Evolutionary conservation across 352 stramenopile genomes (phyloP), one percentile per base, ranked within the genome.

Genomic region (Paralagenidium karlingii): DNA sequence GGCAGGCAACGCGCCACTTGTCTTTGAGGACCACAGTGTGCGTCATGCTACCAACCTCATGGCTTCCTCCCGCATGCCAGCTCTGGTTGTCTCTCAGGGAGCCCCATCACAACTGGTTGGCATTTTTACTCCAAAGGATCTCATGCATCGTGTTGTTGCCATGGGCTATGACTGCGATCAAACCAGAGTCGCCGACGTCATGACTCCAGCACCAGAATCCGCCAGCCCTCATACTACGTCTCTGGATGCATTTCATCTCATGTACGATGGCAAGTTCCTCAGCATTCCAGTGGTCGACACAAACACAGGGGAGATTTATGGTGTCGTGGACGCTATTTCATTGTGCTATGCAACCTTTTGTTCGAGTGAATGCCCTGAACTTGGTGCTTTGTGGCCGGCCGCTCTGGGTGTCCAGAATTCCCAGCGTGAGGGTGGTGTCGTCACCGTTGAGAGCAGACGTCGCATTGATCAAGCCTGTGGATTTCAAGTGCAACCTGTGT

Each of bases 51-150:
- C 79, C 18, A 53, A 67, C 28, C 68, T 75, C 38, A 94, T 94
- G 55, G 70, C 75, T 3, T 66, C 81, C 20, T 69, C 70, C 0
- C 81, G 80, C 42, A 82, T 83, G 40, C 77, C 78, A 13, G 80
- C 65, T 16, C 55, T 94, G 12, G 60, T 94, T 9, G 66, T 94
- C 1, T 80, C 76, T 3, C 63, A 78, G 3, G 57, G 64, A 7
- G 53, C 70, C n/a, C 47, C 53, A 16, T 48, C 53, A 1, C 56
- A 81, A 11, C 63, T 99, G 2, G 65, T 98, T 29, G 95, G 95
- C 33, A 98, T 99, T 47, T 97, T 99, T 47, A 97, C 93, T 0
- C 94, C 95, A 22, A 98, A 98, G 66, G 95, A 99, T 57, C 70
- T 99, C 43, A 78, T 99, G 54, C 86, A 82, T 32, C 71, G 94